These are phyloP conservation scores for Suillus lakei DNA, from an alignment of 768 basidiomycete genomes.

Conservation along the genomic window DNA sequence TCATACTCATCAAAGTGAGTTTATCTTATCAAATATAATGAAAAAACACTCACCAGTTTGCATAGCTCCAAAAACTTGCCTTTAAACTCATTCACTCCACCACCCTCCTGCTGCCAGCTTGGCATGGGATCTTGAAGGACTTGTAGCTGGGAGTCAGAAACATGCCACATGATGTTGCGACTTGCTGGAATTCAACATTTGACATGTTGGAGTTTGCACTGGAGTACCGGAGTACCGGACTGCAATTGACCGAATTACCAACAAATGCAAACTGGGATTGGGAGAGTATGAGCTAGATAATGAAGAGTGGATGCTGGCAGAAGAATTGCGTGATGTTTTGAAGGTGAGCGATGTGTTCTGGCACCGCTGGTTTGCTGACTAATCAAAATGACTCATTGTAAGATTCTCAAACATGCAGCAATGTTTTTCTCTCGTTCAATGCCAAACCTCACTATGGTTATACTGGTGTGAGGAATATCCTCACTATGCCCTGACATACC, in stretches of 20 bases:
- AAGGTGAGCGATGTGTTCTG: conserved; percentile 15
- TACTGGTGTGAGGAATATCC: too few species aligned
- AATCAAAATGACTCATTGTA: conserved; percentile 8
- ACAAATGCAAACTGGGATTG: conserved; percentile 16
- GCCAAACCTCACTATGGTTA: conserved; percentile 29
- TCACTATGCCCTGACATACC: too few species aligned
- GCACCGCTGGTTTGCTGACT: not conserved
- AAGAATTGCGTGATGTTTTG: conserved; percentile 25
- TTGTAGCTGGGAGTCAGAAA: not conserved
- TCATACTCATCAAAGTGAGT: conserved; percentile 12
- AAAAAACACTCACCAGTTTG: not conserved
- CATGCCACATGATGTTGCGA: conserved; percentile 31
- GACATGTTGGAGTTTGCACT: conserved; percentile 22
- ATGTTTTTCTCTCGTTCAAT: conserved; percentile 30
- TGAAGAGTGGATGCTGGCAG: conserved; percentile 27
- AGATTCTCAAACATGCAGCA: conserved; percentile 29
- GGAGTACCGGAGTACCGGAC: conserved; percentile 24
- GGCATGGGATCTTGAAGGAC: conserved; percentile 12
- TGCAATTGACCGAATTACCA: conserved; percentile 28
- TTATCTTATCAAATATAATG: not conserved
- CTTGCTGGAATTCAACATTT: conserved; percentile 32
- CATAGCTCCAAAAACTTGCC: conserved; percentile 26
- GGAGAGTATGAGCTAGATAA: conserved; percentile 16
- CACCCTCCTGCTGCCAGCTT: conserved; percentile 24
- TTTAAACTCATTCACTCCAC: conserved; percentile 28